These are phyloP conservation scores for Yamadazyma philogaea DNA, from an alignment of 805 yeast genomes.

Conservation along the genomic window DNA sequence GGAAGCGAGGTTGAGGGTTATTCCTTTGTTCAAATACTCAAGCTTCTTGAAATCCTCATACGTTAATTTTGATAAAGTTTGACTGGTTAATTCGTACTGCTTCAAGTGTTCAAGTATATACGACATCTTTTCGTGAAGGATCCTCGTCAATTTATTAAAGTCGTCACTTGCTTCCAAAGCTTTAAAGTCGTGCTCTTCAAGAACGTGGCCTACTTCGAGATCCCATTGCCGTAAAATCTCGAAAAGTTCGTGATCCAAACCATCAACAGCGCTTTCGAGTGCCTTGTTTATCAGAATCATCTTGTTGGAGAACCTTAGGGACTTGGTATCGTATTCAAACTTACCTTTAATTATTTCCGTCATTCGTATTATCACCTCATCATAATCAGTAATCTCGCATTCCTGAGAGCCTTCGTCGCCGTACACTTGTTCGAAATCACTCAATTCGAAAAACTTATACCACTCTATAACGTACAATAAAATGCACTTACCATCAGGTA, in stretches of 20 bases:
- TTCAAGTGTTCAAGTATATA: constrained; percentile 1
- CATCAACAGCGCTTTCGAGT: background rate
- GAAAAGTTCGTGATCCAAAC: constrained; percentile 5
- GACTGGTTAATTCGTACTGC: constrained; percentile 10
- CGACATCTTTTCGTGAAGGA: constrained; percentile 3
- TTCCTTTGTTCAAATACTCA: constrained; percentile 6
- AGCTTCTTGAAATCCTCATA: constrained; percentile 10
- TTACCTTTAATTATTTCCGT: constrained; percentile 19
- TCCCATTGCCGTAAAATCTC: constrained; percentile 6
- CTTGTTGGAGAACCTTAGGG: constrained; percentile 28
- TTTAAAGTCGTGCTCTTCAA: background rate
- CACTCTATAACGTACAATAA: constrained; percentile 58
- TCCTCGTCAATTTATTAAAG: background rate
- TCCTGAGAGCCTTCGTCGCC: background rate
- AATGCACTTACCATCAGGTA: constrained; percentile 60
- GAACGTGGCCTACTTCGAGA: background rate
- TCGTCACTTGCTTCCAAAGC: background rate
- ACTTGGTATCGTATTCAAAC: constrained; percentile 30
- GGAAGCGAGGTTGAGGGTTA: constrained; percentile 2
- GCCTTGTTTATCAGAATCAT: constrained; percentile 14
- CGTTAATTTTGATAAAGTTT: constrained; percentile 8
- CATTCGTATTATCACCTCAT: constrained; percentile 14
- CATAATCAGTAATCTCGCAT: constrained; percentile 1
- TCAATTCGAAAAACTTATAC: constrained; percentile 43
- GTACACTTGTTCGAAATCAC: constrained; percentile 4